A percentile compares a stretch with the other conserved stretches of the same genome.
Evolutionary conservation across 2,329 filamentous ascomycete species (phyloP).

Genomic region (Penicillium sp.): DNA sequence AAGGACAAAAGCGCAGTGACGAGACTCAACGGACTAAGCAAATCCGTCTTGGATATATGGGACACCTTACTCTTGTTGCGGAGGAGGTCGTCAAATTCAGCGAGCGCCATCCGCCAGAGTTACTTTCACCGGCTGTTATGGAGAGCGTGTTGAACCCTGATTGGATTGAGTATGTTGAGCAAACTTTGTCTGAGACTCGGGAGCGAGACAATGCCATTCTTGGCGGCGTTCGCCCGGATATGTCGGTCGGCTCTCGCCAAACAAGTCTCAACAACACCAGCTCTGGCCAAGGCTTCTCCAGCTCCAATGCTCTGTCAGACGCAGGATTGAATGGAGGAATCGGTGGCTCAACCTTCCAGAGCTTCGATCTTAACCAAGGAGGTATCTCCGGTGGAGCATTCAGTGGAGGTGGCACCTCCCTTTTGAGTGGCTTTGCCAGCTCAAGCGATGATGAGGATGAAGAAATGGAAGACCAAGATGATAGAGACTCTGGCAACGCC

Average conservation of each 20-base stretch:
- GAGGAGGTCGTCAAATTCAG: slow-evolving; percentile 99
- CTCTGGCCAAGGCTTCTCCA: slow-evolving; percentile 57
- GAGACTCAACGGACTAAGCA: slow-evolving; percentile 78
- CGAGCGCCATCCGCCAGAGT: slow-evolving; percentile 84
- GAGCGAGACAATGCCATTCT: slow-evolving; percentile 98
- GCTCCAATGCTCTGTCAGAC: slow-evolving; percentile 71
- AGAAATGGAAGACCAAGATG: slow-evolving; percentile 70
- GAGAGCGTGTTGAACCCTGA: slow-evolving; percentile 85
- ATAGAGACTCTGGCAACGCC: slow-evolving; percentile 43
- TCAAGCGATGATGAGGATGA: slow-evolving; percentile 96
- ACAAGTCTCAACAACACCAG: slow-evolving; percentile 63
- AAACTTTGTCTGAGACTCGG: slow-evolving; percentile 85
- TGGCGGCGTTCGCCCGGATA: slow-evolving; percentile 88
- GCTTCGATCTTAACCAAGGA: slow-evolving; percentile 67
- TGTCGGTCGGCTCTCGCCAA: slow-evolving; percentile 75
- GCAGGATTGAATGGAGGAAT: slow-evolving; percentile 72
- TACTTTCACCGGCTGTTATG: slow-evolving; percentile 78
- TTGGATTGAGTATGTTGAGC: slow-evolving; percentile 94
- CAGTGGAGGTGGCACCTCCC: slow-evolving; percentile 61
- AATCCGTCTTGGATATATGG: slow-evolving; percentile 97
- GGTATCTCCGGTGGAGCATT: slow-evolving; percentile 70
- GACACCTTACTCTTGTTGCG: slow-evolving; percentile 91
- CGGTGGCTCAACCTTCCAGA: slow-evolving; percentile 50
- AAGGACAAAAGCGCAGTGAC: slow-evolving; percentile 84
- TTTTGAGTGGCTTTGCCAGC: slow-evolving; percentile 89